Percentiles rank a stretch among this genome's conserved stretches.
Conservation (phyloP, 2,329 filamentous ascomycete species). For the Tolypocladium endophyticum region DNA sequence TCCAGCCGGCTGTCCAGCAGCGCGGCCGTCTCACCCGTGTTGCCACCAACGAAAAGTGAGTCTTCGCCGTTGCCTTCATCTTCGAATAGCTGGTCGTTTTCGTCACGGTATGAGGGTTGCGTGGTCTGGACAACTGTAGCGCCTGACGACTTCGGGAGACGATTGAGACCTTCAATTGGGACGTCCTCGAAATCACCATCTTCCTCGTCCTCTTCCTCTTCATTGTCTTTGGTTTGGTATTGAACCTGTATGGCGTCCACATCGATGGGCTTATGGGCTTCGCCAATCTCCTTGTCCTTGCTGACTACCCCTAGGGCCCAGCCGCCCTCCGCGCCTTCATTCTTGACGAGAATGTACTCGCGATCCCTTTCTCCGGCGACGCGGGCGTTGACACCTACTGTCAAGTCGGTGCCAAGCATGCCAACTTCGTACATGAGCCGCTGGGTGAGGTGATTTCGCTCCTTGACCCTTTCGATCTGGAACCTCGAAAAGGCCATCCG, state of each 20-base stretch:
- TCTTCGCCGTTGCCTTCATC: conserved; percentile 34
- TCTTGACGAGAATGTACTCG: conserved; percentile 94
- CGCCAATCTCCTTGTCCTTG: conserved; percentile 68
- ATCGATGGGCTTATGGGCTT: conserved; percentile 82
- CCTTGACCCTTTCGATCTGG: conserved; percentile 86
- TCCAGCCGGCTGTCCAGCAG: conserved; percentile 20
- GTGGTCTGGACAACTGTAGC: conserved; percentile 13
- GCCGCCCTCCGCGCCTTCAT: conserved; percentile 86
- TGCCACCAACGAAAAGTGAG: conserved; percentile 35
- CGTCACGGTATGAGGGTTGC: conserved; percentile 14
- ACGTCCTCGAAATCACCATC: conserved; percentile 83
- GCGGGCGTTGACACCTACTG: conserved; percentile 53
- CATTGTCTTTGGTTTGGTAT: conserved; percentile 46
- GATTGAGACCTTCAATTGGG: conserved; percentile 80
- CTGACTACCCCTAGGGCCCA: conserved; percentile 94
- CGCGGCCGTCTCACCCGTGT: conserved; percentile 12
- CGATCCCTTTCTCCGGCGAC: conserved; percentile 78
- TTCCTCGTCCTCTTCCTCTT: conserved; percentile 56
- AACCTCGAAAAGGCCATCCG: conserved; percentile 95
- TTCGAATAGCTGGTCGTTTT: conserved; percentile 7
- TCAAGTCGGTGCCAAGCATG: conserved; percentile 68
- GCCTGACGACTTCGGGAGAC: conserved; percentile 56
- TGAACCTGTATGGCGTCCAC: conserved; percentile 59
- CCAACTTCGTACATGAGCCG: conserved; percentile 89
- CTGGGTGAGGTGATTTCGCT: conserved; percentile 91